Percentiles rank a stretch among this genome's conserved stretches.
phyloP scores from a whole-genome alignment of 768 basidiomycete genomes.

The Mycena polygramma region DNA sequence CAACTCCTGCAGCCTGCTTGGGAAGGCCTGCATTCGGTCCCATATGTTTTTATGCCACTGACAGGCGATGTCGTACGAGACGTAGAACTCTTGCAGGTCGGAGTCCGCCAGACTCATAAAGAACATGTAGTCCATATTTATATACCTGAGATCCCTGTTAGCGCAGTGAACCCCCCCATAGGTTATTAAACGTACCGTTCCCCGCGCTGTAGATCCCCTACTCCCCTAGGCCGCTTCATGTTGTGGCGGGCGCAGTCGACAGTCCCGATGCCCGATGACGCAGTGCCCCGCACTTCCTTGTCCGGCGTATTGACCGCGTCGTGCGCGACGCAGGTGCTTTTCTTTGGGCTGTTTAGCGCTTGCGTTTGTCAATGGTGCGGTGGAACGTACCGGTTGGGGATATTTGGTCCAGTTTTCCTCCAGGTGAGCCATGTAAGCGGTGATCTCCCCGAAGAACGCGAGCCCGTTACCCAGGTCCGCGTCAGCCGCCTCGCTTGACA shows the following conservation, averaged over 20 bases:
- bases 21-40: slow-evolving; percentile 35
- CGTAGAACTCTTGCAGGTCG: slow-evolving; percentile 23
- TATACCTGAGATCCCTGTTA: not conserved
- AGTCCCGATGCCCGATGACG: slow-evolving; percentile 32
- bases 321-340: slow-evolving; percentile 37
- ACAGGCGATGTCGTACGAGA: slow-evolving; percentile 44
- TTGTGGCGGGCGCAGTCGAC: slow-evolving; percentile 30
- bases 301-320: slow-evolving; percentile 19
- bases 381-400: slow-evolving; percentile 5
- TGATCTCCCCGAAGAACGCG: slow-evolving; percentile 36
- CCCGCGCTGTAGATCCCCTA: not conserved
- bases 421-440: slow-evolving; percentile 23
- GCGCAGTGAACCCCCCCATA: no score
- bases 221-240: not conserved
- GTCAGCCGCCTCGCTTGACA: slow-evolving; percentile 34
- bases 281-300: slow-evolving; percentile 7
- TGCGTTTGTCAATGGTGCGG: no score
- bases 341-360: not conserved
- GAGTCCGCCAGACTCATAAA: slow-evolving; percentile 36
- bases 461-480: slow-evolving; percentile 33
- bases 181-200: slow-evolving; percentile 14
- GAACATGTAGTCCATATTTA: slow-evolving; percentile 46
- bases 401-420: slow-evolving; percentile 13
- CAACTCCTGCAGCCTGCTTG: slow-evolving; percentile 6
- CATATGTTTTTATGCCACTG: slow-evolving; percentile 36